Conservation (phyloP, 1,284 basidiomycete genomes). For the Blastosporella zonata region DNA sequence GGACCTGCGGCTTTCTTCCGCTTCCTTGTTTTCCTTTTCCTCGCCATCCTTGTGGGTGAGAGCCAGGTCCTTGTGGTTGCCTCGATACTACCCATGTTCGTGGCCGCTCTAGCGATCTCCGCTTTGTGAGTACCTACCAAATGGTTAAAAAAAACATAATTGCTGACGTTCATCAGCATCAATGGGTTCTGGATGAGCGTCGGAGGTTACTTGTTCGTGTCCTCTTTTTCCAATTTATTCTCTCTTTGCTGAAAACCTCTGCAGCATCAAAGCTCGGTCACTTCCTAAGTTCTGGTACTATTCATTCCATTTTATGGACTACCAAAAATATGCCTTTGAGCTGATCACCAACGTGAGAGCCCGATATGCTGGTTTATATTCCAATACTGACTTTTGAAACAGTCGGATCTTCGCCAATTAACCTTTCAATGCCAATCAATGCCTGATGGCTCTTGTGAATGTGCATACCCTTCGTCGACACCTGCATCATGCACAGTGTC, state of each 20-base stretch:
- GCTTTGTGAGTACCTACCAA: conserved; percentile 38
- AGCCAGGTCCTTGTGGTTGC: conserved; percentile 53
- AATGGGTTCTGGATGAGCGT: conserved; percentile 63
- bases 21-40: conserved; percentile 53
- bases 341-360: conserved; percentile 33
- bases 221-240: neutral
- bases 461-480: conserved; percentile 38
- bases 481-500: conserved; percentile 36
- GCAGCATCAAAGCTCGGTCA: conserved; percentile 46
- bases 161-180: conserved; percentile 27
- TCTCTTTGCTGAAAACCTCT: neutral
- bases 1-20: conserved; percentile 50
- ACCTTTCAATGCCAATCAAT: conserved; percentile 40
- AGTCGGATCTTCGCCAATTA: conserved; percentile 52
- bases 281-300: conserved; percentile 59
- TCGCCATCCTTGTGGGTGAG: conserved; percentile 57
- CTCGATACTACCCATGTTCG: conserved; percentile 54
- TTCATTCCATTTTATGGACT: conserved; percentile 55
- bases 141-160: neutral
- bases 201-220: conserved; percentile 33
- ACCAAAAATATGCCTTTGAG: conserved; percentile 46
- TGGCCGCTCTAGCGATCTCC: conserved; percentile 56
- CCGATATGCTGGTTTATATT: conserved; percentile 17
- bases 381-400: conserved; percentile 22
- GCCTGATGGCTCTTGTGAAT: conserved; percentile 29